Base-by-base conservation (phyloP, 768 basidiomycete species). In the Termitomyces heimii region DNA sequence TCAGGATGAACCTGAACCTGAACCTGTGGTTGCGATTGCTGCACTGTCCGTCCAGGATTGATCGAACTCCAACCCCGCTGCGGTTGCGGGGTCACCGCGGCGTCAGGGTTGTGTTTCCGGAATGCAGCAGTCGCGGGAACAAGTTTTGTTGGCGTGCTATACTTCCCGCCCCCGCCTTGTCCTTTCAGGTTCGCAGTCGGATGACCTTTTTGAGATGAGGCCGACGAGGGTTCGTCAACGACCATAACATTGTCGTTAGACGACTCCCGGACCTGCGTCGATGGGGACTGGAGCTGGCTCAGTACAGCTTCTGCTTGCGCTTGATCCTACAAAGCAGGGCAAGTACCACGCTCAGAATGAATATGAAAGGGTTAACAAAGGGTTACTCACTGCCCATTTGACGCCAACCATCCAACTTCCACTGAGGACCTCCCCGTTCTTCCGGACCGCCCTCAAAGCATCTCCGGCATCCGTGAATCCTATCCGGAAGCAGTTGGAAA, bases 341-440 rank as follows among this genome's bases (percentile, higher is more conserved):
- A 47, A 31, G 37, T 31, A 9, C 26, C 18, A 22, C 31, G 2
- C 8, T 53, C 32, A 53, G 35, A 55, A 18, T 8, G 8, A 8
- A 5, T n/a, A 5, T 13, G 37, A n/a, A 13, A 8, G 24, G 7
- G 18, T 20, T 18, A 0, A 22, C 26, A n/a, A 22, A 29, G 50
- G 14, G 24, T 48, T 20, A 82, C 89, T 59, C 67, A 92, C 92
- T 28, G 88, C 88, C 86, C 86, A 91, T 69, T 92, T 92, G 42
- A 83, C 84, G 13, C 92, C 93, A 35, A 94, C 74, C 92, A 94
- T 94, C 78, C 83, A 90, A 48, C 77, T 79, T 4, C 88, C 88
- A 12, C 79, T 73, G 22, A 94, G 66, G 2, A 94, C 71, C 50
- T 94, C 92, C 3, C 93, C 93, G 62, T 87, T 94, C 71, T 88